Evolutionary conservation across 768 basidiomycete genomes (phyloP).

Genomic region (Mycena indigotica): DNA sequence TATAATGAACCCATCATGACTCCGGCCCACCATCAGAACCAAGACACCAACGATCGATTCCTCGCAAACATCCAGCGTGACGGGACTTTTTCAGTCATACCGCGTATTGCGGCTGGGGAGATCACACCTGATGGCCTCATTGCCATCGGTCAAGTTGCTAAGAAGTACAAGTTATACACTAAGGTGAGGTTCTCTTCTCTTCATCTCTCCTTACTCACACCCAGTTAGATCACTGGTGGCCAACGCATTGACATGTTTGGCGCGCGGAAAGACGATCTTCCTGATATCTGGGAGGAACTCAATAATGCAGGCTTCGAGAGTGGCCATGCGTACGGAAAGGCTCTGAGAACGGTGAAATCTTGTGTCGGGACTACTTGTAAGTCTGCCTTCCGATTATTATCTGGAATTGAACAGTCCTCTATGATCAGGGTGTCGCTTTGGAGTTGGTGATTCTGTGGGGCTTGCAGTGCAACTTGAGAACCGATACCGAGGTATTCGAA

Average conservation of each 20-base stretch:
- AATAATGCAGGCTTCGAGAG: conserved; percentile 70
- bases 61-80: conserved; percentile 75
- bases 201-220: not conserved
- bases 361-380: conserved; percentile 69
- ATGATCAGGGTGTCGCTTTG: conserved; percentile 59
- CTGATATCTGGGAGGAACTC: conserved; percentile 54
- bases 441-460: conserved; percentile 74
- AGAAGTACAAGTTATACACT: conserved; percentile 70
- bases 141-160: conserved; percentile 63
- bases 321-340: conserved; percentile 74
- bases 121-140: conserved; percentile 67
- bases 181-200: conserved; percentile 31
- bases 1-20: conserved; percentile 70
- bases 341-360: conserved; percentile 73
- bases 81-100: conserved; percentile 72
- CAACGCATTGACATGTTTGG: conserved; percentile 73
- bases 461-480: conserved; percentile 73
- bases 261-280: conserved; percentile 19
- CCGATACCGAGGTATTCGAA: conserved; percentile 68
- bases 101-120: conserved; percentile 72
- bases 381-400: not conserved
- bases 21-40: conserved; percentile 64
- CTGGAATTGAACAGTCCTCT: not conserved
- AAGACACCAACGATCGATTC: conserved; percentile 73
- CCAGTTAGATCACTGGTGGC: conserved; percentile 39